A percentile compares a stretch with the other conserved stretches of the same genome.
Conservation (phyloP, 2,329 filamentous ascomycete genomes). For the Phyllosticta citribraziliensis region DNA sequence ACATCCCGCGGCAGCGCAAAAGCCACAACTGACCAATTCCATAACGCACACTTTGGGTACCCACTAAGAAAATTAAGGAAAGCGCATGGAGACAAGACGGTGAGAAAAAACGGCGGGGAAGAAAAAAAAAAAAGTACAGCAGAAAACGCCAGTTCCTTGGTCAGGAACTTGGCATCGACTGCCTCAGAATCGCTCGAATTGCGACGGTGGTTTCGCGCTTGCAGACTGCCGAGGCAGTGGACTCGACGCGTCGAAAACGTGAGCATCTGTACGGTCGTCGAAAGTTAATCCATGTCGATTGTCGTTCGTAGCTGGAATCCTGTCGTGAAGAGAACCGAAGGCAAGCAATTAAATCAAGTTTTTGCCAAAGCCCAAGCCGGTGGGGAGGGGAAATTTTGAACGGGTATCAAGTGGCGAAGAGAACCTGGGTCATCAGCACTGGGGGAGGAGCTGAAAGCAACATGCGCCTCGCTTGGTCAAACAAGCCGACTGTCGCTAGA, state of each 20-base stretch:
- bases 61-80: not conserved
- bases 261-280: not conserved
- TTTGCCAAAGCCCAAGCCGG: conserved; percentile 9
- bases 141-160: not conserved
- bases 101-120: not conserved
- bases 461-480: not conserved
- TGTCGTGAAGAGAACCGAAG: not conserved
- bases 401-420: conserved; percentile 11
- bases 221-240: not conserved
- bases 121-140: not conserved
- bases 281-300: not conserved
- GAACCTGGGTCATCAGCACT: not conserved
- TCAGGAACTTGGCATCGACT: not conserved
- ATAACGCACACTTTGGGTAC: not conserved
- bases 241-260: not conserved
- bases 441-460: not conserved
- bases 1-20: not conserved
- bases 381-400: conserved; percentile 6
- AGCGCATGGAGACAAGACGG: not conserved
- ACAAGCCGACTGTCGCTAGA: not conserved
- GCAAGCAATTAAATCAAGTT: not conserved
- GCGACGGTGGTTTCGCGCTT: not conserved
- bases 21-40: not conserved
- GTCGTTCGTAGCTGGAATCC: not conserved
- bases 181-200: not conserved